Conservation (phyloP, 352 stramenopile species). For the Aphanomyces stellatus region DNA sequence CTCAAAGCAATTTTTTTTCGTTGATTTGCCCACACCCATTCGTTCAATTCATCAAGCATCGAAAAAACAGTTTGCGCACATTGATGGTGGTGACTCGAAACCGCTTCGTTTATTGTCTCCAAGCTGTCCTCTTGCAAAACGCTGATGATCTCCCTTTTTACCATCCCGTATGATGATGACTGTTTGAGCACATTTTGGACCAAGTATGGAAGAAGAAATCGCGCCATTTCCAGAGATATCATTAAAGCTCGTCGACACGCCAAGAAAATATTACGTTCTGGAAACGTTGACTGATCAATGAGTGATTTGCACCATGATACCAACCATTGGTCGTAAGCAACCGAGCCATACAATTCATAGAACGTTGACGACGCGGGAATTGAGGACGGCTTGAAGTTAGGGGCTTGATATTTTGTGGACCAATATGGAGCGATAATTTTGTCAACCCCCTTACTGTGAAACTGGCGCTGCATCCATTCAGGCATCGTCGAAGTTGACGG, state of each 20-base stretch:
- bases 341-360: conserved; percentile 61
- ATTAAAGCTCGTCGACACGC: conserved; percentile 51
- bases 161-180: conserved; percentile 48
- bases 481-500: conserved; percentile 33
- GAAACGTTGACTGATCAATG: conserved; percentile 68
- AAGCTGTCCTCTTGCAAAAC: conserved; percentile 64
- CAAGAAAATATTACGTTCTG: conserved; percentile 76
- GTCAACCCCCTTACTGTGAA: conserved; percentile 75
- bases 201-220: conserved; percentile 76
- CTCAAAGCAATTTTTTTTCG: conserved; percentile 66
- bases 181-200: conserved; percentile 76
- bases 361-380: conserved; percentile 26
- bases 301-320: conserved; percentile 62
- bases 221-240: conserved; percentile 61
- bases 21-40: conserved; percentile 81
- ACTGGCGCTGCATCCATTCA: conserved; percentile 77
- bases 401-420: conserved; percentile 72
- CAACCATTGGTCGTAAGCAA: conserved; percentile 78
- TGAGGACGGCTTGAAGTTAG: background rate
- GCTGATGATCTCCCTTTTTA: conserved; percentile 75
- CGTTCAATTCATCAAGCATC: conserved; percentile 79
- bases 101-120: conserved; percentile 45
- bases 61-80: conserved; percentile 81
- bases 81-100: conserved; percentile 72
- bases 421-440: conserved; percentile 86